Conservation (phyloP, 2,329 filamentous ascomycete species). For the Trichoderma koningii region DNA sequence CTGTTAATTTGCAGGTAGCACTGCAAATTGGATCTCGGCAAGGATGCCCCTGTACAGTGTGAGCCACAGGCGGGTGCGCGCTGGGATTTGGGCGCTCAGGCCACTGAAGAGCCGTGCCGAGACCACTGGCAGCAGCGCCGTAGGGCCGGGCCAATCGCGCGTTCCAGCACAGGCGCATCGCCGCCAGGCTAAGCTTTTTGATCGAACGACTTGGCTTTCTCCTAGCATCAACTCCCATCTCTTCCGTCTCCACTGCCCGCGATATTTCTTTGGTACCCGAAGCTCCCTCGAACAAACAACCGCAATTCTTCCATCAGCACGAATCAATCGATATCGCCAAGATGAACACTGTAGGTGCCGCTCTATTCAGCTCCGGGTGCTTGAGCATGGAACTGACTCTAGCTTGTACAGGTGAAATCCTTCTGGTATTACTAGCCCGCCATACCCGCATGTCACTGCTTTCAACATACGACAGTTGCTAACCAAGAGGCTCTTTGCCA, state of each 20-base stretch:
- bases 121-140: slow-evolving; percentile 10
- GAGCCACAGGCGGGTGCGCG: slow-evolving; percentile 7
- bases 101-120: background rate
- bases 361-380: background rate
- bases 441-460: background rate
- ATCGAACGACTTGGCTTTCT: slow-evolving; percentile 20
- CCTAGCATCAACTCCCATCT: slow-evolving; percentile 11
- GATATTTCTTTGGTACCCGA: background rate
- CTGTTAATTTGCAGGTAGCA: slow-evolving; percentile 11
- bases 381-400: background rate
- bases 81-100: slow-evolving; percentile 12
- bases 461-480: background rate
- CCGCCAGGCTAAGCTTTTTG: slow-evolving; percentile 21
- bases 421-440: slow-evolving; percentile 58
- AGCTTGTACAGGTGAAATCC: slow-evolving; percentile 56
- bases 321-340: background rate
- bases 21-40: slow-evolving; percentile 19
- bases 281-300: background rate
- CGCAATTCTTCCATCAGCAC: background rate
- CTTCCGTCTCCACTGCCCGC: slow-evolving; percentile 6
- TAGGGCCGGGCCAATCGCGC: slow-evolving; percentile 5
- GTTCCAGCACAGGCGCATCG: slow-evolving; percentile 1
- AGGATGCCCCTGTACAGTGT: slow-evolving; percentile 21
- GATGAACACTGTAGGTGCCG: slow-evolving; percentile 28
- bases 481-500: background rate